phyloP scores from a whole-genome alignment of 2,329 filamentous ascomycete genomes.

The Neurospora sp. region DNA sequence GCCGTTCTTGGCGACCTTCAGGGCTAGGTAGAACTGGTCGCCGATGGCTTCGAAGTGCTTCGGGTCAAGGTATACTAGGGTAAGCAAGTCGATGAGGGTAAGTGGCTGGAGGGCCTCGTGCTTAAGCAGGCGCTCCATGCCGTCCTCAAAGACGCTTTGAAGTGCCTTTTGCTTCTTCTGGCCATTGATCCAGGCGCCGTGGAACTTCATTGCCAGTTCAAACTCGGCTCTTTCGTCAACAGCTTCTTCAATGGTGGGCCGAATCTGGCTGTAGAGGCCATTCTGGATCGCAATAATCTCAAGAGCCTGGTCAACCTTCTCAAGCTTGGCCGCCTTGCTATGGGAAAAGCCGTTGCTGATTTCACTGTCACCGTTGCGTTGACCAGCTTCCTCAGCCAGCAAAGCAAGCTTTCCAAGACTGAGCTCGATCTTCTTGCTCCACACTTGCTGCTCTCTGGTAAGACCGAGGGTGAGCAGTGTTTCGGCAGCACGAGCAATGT shows the following conservation, averaged over 20 bases:
- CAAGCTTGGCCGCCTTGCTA: slow-evolving; percentile 28
- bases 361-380: slow-evolving; percentile 18
- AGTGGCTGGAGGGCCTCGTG: slow-evolving; percentile 61
- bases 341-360: slow-evolving; percentile 12
- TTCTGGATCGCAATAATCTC: slow-evolving; percentile 73
- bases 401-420: slow-evolving; percentile 77
- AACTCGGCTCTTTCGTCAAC: slow-evolving; percentile 73
- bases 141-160: slow-evolving; percentile 60
- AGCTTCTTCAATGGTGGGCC: slow-evolving; percentile 56
- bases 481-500: slow-evolving; percentile 63
- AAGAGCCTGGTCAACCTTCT: slow-evolving; percentile 52
- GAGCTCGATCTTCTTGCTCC: slow-evolving; percentile 89
- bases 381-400: slow-evolving; percentile 47
- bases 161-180: slow-evolving; percentile 55
- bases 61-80: slow-evolving; percentile 50
- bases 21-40: slow-evolving; percentile 66
- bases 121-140: slow-evolving; percentile 58
- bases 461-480: slow-evolving; percentile 63
- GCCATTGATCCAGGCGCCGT: slow-evolving; percentile 35
- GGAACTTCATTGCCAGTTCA: slow-evolving; percentile 64
- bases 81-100: slow-evolving; percentile 65
- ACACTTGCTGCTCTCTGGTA: slow-evolving; percentile 66
- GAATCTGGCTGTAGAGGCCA: slow-evolving; percentile 60
- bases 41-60: slow-evolving; percentile 42
- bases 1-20: slow-evolving; percentile 49